Percentiles rank a stretch among this genome's conserved stretches.
Conservation (phyloP, 2,329 filamentous ascomycete genomes). For the Colletotrichum caudatum region DNA sequence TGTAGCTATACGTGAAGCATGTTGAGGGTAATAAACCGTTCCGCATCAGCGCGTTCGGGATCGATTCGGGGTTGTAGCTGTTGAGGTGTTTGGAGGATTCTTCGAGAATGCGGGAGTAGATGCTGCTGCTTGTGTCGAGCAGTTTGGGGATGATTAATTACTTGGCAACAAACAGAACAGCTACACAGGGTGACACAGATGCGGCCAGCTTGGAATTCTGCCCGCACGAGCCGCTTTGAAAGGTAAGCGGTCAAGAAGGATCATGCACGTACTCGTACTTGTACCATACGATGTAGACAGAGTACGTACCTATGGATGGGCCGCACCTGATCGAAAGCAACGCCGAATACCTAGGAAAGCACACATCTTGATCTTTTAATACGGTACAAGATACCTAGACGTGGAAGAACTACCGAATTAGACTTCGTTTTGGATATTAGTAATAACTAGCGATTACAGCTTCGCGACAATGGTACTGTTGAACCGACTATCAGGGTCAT, state of each 20-base stretch:
- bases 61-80: neutral
- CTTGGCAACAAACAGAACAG: constrained; percentile 4
- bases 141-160: constrained; percentile 11
- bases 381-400: too few relatives aligned
- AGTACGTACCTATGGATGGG: too few relatives aligned
- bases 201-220: constrained; percentile 34
- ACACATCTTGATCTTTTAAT: too few relatives aligned
- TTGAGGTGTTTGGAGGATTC: neutral
- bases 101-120: neutral
- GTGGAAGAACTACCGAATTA: too few relatives aligned
- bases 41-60: neutral
- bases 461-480: too few relatives aligned
- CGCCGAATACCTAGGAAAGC: too few relatives aligned
- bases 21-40: neutral
- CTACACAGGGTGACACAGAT: constrained; percentile 3
- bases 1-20: constrained; percentile 40
- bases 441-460: too few relatives aligned
- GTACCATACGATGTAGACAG: too few relatives aligned
- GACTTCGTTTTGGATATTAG: too few relatives aligned
- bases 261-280: too few relatives aligned
- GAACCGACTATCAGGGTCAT: too few relatives aligned
- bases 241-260: constrained; percentile 7
- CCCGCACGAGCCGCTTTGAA: neutral
- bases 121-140: neutral
- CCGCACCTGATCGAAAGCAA: too few relatives aligned